phyloP scores from a whole-genome alignment of 768 basidiomycete genomes.

The Termitomyces sp. region DNA sequence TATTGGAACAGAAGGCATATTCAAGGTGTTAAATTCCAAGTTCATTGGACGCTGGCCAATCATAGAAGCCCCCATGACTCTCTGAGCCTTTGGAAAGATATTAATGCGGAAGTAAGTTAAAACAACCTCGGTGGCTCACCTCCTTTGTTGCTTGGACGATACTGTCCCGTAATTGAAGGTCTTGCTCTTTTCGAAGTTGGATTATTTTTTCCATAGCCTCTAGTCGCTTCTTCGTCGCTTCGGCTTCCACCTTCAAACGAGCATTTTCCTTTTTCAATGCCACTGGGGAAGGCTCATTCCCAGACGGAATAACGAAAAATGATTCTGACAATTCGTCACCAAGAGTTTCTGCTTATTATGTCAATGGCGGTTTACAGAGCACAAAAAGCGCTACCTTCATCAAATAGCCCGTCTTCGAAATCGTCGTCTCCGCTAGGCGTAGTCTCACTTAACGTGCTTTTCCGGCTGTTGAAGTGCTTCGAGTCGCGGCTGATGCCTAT shows the following conservation, averaged over 20 bases:
- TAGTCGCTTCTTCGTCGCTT: constrained; percentile 53
- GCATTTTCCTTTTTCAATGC: constrained; percentile 66
- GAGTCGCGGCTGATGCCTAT: constrained; percentile 40
- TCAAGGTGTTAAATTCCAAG: constrained; percentile 54
- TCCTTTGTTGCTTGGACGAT: constrained; percentile 72
- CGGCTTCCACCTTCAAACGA: constrained; percentile 57
- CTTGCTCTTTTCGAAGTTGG: constrained; percentile 74
- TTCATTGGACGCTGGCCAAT: constrained; percentile 45
- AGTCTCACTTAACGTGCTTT: constrained; percentile 11
- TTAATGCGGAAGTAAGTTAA: background rate
- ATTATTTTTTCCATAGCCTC: constrained; percentile 59
- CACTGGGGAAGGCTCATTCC: constrained; percentile 45
- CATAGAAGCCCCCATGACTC: constrained; percentile 70
- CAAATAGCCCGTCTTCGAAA: constrained; percentile 60
- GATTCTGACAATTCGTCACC: constrained; percentile 77
- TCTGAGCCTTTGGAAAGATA: constrained; percentile 57
- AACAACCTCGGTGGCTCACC: constrained; percentile 22
- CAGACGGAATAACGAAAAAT: constrained; percentile 71
- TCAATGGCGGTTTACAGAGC: background rate
- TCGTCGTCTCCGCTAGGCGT: constrained; percentile 37
- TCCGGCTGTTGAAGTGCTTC: constrained; percentile 12
- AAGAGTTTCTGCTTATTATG: constrained; percentile 19
- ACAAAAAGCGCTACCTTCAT: constrained; percentile 47
- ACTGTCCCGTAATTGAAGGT: constrained; percentile 74
- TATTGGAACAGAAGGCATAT: constrained; percentile 48